These are phyloP conservation scores for Rhodotorula graminis DNA, from an alignment of 768 basidiomycete genomes.

Conservation along the genomic window DNA sequence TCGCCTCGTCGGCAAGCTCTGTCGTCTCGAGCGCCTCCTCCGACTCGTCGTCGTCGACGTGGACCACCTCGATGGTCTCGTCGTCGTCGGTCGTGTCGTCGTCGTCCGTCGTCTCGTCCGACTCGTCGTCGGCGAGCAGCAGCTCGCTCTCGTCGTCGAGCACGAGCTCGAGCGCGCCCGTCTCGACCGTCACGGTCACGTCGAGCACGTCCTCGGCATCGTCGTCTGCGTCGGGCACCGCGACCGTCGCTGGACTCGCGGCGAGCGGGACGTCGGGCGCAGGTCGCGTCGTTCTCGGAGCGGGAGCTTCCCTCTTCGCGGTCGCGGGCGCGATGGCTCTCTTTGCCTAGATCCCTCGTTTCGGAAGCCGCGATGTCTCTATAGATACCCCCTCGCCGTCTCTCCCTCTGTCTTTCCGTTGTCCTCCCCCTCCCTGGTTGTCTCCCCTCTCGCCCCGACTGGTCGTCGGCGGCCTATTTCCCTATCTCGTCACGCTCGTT, in stretches of 20 bases:
- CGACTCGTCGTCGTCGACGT: slow-evolving; percentile 43
- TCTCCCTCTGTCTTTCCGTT: too few species aligned
- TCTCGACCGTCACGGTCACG: slow-evolving; percentile 50
- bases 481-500: too few species aligned
- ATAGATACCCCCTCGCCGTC: too few species aligned
- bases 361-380: too few species aligned
- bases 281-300: not conserved
- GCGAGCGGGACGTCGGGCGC: not conserved
- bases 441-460: too few species aligned
- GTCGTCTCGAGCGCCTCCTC: not conserved
- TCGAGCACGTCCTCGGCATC: slow-evolving; percentile 1
- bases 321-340: not conserved
- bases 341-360: not conserved
- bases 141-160: not conserved
- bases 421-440: too few species aligned
- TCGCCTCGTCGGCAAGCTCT: not conserved
- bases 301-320: not conserved
- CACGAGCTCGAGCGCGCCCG: slow-evolving; percentile 44
- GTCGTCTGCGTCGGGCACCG: not conserved
- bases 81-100: slow-evolving; percentile 42
- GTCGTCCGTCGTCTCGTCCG: not conserved
- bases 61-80: not conserved
- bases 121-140: not conserved
- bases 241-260: not conserved
- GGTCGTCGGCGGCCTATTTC: too few species aligned